Percentiles rank a stretch among this genome's conserved stretches.
Evolutionary conservation across 2,329 filamentous ascomycete genomes (phyloP).

Genomic region (Dactylellina drechsleri): DNA sequence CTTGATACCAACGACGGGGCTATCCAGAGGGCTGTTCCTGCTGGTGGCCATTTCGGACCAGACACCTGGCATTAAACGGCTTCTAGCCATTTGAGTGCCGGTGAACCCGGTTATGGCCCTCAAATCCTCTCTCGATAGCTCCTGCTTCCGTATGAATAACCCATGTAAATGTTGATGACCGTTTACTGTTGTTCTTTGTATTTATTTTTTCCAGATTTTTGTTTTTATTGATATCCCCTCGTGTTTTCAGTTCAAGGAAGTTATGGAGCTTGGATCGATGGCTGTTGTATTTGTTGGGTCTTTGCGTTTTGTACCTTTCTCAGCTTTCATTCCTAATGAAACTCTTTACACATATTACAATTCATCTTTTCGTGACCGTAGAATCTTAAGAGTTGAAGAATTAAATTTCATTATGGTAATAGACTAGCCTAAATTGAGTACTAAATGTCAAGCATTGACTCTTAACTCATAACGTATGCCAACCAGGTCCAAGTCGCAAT

Average conservation of each 20-base stretch:
- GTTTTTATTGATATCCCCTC: conserved; percentile 29
- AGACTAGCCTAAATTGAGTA: no score
- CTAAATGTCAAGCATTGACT: no score
- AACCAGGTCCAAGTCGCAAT: no score
- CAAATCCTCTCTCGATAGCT: conserved; percentile 4
- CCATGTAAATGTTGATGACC: conserved; percentile 17
- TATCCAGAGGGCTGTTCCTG: conserved; percentile 63
- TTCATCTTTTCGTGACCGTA: no score
- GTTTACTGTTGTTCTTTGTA: conserved; percentile 22
- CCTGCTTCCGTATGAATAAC: not conserved
- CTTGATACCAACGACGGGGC: conserved; percentile 65
- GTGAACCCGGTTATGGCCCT: not conserved
- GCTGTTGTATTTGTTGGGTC: no score
- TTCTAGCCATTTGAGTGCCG: not conserved
- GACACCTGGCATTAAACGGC: conserved; percentile 63
- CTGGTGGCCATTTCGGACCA: conserved; percentile 68
- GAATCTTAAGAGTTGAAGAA: no score
- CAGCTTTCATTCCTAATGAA: no score
- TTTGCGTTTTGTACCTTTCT: no score
- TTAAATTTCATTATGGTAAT: no score
- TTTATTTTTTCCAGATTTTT: conserved; percentile 17
- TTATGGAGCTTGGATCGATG: not conserved
- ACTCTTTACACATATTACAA: no score
- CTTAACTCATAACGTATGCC: no score
- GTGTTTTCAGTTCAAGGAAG: not conserved